These are phyloP conservation scores for Helenozyma baotianmanensis DNA, from an alignment of 805 yeast species.

Conservation along the genomic window DNA sequence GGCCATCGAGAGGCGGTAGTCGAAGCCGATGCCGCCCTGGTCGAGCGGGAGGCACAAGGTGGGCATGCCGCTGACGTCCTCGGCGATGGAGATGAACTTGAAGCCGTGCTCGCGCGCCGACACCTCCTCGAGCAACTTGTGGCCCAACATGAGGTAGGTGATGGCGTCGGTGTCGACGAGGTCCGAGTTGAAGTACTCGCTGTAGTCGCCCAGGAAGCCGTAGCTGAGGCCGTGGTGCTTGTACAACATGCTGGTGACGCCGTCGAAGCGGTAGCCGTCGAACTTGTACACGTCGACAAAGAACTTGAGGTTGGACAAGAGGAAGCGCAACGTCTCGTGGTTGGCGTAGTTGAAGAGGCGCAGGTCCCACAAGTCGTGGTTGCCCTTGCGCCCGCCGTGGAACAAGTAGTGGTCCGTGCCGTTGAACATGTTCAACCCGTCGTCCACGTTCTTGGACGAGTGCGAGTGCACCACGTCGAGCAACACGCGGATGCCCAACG, in stretches of 20 bases:
- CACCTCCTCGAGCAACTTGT: constrained; percentile 60
- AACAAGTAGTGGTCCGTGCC: constrained; percentile 95
- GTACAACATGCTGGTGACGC: constrained; percentile 92
- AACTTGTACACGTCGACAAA: constrained; percentile 79
- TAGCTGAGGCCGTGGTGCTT: constrained; percentile 89
- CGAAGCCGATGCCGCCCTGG: constrained; percentile 89
- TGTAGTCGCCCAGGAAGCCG: constrained; percentile 87
- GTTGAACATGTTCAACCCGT: constrained; percentile 88
- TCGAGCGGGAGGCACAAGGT: constrained; percentile 74
- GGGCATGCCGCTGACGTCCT: constrained; percentile 97
- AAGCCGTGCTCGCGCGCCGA: constrained; percentile 30
- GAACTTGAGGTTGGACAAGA: constrained; percentile 78
- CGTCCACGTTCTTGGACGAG: constrained; percentile 90
- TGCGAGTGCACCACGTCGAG: constrained; percentile 95
- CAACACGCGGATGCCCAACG: constrained; percentile 77
- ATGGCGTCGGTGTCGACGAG: constrained; percentile 86
- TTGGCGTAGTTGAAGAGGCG: constrained; percentile 86
- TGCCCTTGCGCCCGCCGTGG: constrained; percentile 87
- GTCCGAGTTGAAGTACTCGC: constrained; percentile 78
- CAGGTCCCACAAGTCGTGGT: constrained; percentile 95
- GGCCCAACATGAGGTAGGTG: constrained; percentile 86
- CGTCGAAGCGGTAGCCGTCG: constrained; percentile 96
- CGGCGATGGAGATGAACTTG: constrained; percentile 77
- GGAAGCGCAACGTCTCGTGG: constrained; percentile 85
- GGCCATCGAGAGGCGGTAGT: constrained; percentile 94